These are phyloP conservation scores for Colletotrichum orbiculare DNA, from an alignment of 2,329 filamentous ascomycete species.

Conservation along the genomic window DNA sequence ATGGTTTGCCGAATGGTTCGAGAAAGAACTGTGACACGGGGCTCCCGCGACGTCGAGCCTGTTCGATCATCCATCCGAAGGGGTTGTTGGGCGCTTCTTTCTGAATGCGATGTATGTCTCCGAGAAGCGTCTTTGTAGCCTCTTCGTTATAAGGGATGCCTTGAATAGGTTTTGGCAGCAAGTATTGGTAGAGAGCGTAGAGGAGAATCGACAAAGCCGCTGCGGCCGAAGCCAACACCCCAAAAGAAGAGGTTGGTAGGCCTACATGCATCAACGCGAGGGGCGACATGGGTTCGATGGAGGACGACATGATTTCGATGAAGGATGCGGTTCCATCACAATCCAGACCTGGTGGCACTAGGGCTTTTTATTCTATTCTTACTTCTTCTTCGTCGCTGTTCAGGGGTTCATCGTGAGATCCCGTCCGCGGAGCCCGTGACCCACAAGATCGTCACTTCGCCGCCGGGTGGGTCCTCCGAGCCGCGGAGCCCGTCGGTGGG, in stretches of 20 bases:
- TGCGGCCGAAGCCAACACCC: background rate
- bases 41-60: background rate
- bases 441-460: background rate
- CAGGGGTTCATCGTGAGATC: background rate
- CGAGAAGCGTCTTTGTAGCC: background rate
- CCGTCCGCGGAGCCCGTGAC: background rate
- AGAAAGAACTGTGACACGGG: constrained; percentile 48
- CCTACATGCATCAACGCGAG: too few relatives aligned
- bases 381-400: too few relatives aligned
- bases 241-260: too few relatives aligned
- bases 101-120: constrained; percentile 2
- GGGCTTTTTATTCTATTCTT: too few relatives aligned
- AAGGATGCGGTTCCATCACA: too few relatives aligned
- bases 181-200: constrained; percentile 4
- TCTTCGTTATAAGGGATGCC: constrained; percentile 14
- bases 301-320: too few relatives aligned
- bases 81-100: background rate
- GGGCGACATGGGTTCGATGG: too few relatives aligned
- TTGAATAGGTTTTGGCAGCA: constrained; percentile 15
- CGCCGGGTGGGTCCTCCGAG: background rate
- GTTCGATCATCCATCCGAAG: constrained; percentile 1
- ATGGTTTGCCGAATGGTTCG: constrained; percentile 44
- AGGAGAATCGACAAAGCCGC: background rate
- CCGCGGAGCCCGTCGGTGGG: background rate
- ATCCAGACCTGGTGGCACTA: too few relatives aligned